A percentile compares a stretch with the other conserved stretches of the same genome.
Conservation (phyloP, 75 land plant species). For the Cryptomeria japonica region DNA sequence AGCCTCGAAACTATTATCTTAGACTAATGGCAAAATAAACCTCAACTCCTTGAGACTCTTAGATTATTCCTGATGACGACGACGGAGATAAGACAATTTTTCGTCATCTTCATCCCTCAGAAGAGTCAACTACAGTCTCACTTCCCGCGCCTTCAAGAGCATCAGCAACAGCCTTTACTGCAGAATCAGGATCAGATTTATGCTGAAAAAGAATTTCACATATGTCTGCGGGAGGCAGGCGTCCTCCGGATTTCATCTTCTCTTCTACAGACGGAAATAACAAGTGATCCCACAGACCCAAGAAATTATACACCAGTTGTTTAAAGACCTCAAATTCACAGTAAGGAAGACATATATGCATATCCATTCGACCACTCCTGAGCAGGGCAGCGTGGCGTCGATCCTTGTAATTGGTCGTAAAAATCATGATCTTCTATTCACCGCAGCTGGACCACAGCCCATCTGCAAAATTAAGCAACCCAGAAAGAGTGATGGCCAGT, state of each 20-base stretch:
- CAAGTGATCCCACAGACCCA: constrained; percentile 25
- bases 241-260: constrained; percentile 18
- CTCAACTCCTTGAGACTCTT: too few relatives aligned
- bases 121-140: too few relatives aligned
- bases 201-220: constrained; percentile 19
- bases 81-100: too few relatives aligned
- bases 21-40: too few relatives aligned
- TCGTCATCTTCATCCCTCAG: too few relatives aligned
- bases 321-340: constrained; percentile 34
- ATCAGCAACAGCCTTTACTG: constrained; percentile 31
- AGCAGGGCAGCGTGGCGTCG: constrained; percentile 42
- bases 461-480: constrained; percentile 49
- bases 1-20: too few relatives aligned
- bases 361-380: constrained; percentile 56
- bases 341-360: constrained; percentile 52
- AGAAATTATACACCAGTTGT: constrained; percentile 34
- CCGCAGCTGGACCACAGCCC: constrained; percentile 56
- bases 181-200: constrained; percentile 25
- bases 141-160: constrained; percentile 29
- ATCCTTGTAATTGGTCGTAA: constrained; percentile 52
- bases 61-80: too few relatives aligned
- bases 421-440: constrained; percentile 44
- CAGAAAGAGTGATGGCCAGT: constrained; percentile 37
- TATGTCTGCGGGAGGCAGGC: constrained; percentile 50
- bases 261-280: constrained; percentile 27